Evolutionary conservation across 768 basidiomycete genomes (phyloP).

Genomic region (Termitomyces sp.): DNA sequence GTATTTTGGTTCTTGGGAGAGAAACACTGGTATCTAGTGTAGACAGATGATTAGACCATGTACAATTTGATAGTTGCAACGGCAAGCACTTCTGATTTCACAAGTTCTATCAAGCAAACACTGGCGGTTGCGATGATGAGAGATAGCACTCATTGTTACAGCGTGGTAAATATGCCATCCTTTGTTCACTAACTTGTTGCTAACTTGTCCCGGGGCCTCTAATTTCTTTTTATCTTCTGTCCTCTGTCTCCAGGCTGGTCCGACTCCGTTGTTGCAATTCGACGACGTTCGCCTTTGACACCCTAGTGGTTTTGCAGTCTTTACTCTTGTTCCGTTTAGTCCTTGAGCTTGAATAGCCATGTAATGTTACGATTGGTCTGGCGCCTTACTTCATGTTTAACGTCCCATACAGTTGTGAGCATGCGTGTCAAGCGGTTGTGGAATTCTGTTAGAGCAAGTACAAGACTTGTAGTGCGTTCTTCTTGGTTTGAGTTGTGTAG

Average conservation of each 20-base stretch:
- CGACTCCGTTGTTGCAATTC: conserved; percentile 18
- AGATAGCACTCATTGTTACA: not conserved
- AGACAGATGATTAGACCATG: conserved; percentile 12
- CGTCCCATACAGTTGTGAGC: not conserved
- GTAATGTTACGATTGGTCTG: not conserved
- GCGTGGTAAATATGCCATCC: not conserved
- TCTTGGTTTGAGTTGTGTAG: not conserved
- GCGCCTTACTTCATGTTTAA: not conserved
- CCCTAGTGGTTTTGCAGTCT: conserved; percentile 37
- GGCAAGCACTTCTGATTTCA: not conserved
- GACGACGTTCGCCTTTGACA: conserved; percentile 10
- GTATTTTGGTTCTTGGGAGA: conserved; percentile 54
- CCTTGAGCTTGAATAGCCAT: conserved; percentile 6
- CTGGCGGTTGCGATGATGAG: not conserved
- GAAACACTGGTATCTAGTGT: conserved; percentile 66
- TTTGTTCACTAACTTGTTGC: not conserved
- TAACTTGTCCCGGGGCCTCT: not conserved
- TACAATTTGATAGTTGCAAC: not conserved
- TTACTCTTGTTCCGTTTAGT: conserved; percentile 12
- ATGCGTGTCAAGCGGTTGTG: conserved; percentile 25
- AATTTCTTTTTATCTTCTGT: conserved; percentile 18
- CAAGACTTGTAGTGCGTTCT: conserved; percentile 43
- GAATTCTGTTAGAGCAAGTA: conserved; percentile 28
- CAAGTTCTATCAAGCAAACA: not conserved
- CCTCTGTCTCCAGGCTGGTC: conserved; percentile 22